A percentile compares a stretch with the other conserved stretches of the same genome.
phyloP scores from a whole-genome alignment of 805 yeast genomes.

The Priceomyces melissophilus region DNA sequence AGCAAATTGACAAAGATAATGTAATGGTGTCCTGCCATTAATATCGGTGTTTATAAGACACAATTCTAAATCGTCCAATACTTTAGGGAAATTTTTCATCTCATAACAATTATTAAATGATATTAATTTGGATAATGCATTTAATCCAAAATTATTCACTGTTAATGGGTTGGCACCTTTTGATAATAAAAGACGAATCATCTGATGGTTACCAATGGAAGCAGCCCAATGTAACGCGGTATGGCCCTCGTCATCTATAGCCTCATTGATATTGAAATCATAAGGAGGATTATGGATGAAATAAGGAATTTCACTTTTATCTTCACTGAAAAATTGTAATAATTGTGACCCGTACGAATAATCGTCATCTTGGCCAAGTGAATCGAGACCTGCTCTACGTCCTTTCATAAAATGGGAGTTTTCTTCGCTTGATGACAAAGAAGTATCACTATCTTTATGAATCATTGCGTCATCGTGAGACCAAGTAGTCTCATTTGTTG shows the following conservation, averaged over 20 bases:
- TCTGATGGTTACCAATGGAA: conserved; percentile 80
- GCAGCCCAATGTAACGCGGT: conserved; percentile 98
- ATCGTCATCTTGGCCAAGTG: conserved; percentile 51
- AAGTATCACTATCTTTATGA: conserved; percentile 39
- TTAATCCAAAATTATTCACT: conserved; percentile 67
- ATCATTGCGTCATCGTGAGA: conserved; percentile 34
- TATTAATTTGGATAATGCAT: conserved; percentile 81
- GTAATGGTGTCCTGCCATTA: conserved; percentile 74
- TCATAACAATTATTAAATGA: conserved; percentile 86
- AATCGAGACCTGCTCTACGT: conserved; percentile 5
- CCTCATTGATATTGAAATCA: conserved; percentile 65
- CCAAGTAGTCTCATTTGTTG: conserved; percentile 44
- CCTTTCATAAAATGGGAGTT: conserved; percentile 4
- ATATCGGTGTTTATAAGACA: conserved; percentile 77
- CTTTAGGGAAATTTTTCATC: conserved; percentile 71
- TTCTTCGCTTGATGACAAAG: conserved; percentile 30
- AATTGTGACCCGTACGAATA: conserved; percentile 36
- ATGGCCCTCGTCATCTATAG: conserved; percentile 92
- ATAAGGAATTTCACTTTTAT: conserved; percentile 51
- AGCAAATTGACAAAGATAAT: conserved; percentile 75
- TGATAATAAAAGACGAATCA: conserved; percentile 70
- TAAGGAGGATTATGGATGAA: conserved; percentile 62
- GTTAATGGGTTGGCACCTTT: conserved; percentile 67
- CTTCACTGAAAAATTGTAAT: conserved; percentile 41
- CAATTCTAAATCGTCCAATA: conserved; percentile 71